Evolutionary conservation across 768 basidiomycete species (phyloP).

Genomic region (Exidia glandulosa): DNA sequence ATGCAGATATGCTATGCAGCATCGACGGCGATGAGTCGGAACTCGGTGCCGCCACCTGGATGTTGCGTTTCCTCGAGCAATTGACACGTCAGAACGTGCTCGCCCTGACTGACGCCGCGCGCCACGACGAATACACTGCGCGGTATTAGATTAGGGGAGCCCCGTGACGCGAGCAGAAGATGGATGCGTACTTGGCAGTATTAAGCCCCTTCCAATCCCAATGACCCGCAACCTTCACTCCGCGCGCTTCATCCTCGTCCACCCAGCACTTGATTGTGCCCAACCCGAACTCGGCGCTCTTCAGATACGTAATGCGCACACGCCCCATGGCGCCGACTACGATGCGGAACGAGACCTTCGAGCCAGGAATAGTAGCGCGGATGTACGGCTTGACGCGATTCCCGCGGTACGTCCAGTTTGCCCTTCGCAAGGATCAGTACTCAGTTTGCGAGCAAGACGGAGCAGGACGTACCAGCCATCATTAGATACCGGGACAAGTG

Average conservation of each 20-base stretch:
- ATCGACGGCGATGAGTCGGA: background rate
- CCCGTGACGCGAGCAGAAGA: background rate
- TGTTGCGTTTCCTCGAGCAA: background rate
- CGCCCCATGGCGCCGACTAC: background rate
- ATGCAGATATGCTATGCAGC: no score
- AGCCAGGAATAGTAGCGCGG: background rate
- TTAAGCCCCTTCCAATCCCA: background rate
- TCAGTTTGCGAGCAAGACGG: no score
- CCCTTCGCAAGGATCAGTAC: background rate
- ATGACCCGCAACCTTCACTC: background rate
- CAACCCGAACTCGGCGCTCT: background rate
- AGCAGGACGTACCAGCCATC: slow-evolving; percentile 3
- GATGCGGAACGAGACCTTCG: background rate
- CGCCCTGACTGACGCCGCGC: background rate
- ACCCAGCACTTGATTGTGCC: slow-evolving; percentile 1
- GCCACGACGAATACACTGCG: background rate
- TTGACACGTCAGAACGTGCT: background rate
- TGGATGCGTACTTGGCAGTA: background rate
- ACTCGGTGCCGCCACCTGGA: background rate
- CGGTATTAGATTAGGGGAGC: background rate
- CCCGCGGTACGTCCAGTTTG: background rate
- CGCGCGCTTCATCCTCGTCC: background rate
- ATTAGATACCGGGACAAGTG: slow-evolving; percentile 1
- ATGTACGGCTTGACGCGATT: background rate
- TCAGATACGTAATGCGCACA: background rate